These are phyloP conservation scores for Fusarium anguioides DNA, from an alignment of 2,329 filamentous ascomycete genomes.

Conservation along the genomic window DNA sequence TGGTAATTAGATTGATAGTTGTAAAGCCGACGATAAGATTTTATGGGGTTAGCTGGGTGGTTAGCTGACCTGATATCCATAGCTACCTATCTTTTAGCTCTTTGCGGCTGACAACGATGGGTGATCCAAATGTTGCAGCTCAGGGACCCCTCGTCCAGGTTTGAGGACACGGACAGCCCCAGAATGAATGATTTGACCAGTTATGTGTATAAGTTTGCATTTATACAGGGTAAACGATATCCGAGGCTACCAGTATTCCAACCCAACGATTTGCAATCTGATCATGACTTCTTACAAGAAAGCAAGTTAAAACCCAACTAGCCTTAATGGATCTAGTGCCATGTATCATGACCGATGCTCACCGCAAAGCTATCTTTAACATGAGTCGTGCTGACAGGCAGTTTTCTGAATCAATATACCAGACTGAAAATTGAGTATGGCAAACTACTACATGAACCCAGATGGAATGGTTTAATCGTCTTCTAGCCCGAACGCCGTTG, in stretches of 20 bases:
- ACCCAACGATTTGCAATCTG: background rate
- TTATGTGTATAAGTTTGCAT: background rate
- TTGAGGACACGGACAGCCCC: background rate
- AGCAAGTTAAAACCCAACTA: constrained; percentile 4
- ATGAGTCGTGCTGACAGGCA: constrained; percentile 8
- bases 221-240: constrained; percentile 6
- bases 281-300: background rate
- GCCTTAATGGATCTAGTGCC: constrained; percentile 1
- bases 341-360: constrained; percentile 14
- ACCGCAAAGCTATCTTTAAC: background rate
- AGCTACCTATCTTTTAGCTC: background rate
- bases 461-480: constrained; percentile 28
- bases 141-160: constrained; percentile 8
- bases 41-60: background rate
- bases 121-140: constrained; percentile 23
- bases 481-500: constrained; percentile 47
- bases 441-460: constrained; percentile 19
- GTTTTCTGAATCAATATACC: background rate
- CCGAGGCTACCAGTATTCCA: constrained; percentile 2
- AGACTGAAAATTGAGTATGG: constrained; percentile 6
- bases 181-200: background rate
- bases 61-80: background rate
- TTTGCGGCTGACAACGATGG: constrained; percentile 33
- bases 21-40: constrained; percentile 1
- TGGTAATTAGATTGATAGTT: background rate